A percentile compares a stretch with the other conserved stretches of the same genome.
Conservation (phyloP, 805 yeast genomes). For the Candida dajiaensis region DNA sequence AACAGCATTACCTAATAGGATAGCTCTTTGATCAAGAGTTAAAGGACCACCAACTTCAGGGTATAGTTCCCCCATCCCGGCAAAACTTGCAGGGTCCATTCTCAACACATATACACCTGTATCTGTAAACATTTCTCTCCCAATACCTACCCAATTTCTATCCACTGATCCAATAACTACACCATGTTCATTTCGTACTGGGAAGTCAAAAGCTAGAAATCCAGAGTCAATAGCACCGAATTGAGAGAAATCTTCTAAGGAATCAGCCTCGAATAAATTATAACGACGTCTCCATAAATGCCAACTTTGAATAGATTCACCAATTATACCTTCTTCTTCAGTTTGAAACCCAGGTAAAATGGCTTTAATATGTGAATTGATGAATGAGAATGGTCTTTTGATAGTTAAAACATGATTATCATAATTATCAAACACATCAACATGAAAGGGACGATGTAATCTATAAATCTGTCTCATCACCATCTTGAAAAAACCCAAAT, state of each 20-base stretch:
- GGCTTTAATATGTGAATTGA: constrained; percentile 82
- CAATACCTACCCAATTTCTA: constrained; percentile 93
- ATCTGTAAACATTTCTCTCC: constrained; percentile 89
- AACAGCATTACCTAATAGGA: constrained; percentile 79
- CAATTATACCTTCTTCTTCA: constrained; percentile 48
- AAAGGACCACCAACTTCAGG: constrained; percentile 44
- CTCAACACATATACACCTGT: constrained; percentile 87
- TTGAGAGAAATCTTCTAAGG: constrained; percentile 45
- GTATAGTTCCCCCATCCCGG: constrained; percentile 47
- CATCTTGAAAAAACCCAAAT: constrained; percentile 45
- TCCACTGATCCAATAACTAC: constrained; percentile 71
- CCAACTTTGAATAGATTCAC: constrained; percentile 91
- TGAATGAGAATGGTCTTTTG: constrained; percentile 77
- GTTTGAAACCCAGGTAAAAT: constrained; percentile 48
- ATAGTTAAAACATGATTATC: constrained; percentile 62
- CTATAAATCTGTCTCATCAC: constrained; percentile 80
- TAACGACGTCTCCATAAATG: constrained; percentile 90
- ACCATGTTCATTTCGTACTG: constrained; percentile 55
- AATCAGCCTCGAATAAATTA: constrained; percentile 56
- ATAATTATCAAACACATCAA: constrained; percentile 60
- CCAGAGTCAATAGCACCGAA: constrained; percentile 88
- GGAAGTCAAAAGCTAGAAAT: constrained; percentile 80
- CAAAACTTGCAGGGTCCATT: constrained; percentile 70
- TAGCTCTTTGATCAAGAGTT: constrained; percentile 78
- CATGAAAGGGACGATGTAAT: constrained; percentile 79